phyloP scores from a whole-genome alignment of 2,329 filamentous ascomycete genomes.

The Pseudogymnoascus pannorum region DNA sequence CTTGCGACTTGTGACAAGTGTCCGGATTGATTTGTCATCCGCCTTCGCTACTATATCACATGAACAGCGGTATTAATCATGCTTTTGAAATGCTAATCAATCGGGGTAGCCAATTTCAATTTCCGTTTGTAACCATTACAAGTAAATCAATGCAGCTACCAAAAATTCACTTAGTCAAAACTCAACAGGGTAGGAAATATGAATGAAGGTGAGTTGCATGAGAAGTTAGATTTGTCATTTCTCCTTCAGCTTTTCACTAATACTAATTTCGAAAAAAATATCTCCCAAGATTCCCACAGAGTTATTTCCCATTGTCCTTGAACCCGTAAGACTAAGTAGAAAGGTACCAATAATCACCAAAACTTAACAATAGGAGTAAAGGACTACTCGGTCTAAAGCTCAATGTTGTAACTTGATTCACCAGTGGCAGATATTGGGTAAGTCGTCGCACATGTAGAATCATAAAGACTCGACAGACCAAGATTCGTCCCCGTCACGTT shows the following conservation, averaged over 20 bases:
- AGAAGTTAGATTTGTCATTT: neutral
- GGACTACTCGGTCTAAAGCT: neutral
- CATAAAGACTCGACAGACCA: constrained; percentile 22
- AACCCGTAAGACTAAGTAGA: neutral
- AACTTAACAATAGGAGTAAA: neutral
- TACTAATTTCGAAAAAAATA: neutral
- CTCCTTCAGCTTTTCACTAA: neutral
- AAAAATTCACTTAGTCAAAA: neutral
- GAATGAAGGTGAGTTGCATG: neutral
- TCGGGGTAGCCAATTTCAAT: neutral
- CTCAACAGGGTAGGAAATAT: neutral
- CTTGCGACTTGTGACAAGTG: too few species aligned
- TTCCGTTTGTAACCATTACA: neutral
- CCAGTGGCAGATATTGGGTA: neutral
- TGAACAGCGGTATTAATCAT: neutral
- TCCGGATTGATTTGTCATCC: too few species aligned
- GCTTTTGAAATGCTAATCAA: neutral
- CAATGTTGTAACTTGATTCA: neutral
- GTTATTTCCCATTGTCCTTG: neutral
- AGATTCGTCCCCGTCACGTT: constrained; percentile 26
- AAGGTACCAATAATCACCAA: neutral
- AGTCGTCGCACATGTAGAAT: constrained; percentile 19
- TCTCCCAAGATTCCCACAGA: neutral
- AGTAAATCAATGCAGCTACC: neutral
- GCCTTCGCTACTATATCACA: too few species aligned